A percentile compares a stretch with the other conserved stretches of the same genome.
Evolutionary conservation across 2,329 filamentous ascomycete species (phyloP).

Genomic region (Diaporthe helianthi): DNA sequence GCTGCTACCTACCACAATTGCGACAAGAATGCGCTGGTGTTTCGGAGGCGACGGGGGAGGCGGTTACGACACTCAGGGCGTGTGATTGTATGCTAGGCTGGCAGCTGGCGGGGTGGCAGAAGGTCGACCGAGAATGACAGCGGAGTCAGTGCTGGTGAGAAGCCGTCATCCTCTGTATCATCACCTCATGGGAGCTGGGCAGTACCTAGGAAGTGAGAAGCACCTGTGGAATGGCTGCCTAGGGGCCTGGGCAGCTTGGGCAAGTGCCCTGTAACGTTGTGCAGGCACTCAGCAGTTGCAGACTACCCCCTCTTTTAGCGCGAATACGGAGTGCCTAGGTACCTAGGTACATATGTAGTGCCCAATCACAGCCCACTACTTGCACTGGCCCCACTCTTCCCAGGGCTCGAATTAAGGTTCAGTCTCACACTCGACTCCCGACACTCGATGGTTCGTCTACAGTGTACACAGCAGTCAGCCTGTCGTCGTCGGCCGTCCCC

Average conservation of each 20-base stretch:
- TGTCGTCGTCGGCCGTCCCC: background rate
- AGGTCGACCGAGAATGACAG: background rate
- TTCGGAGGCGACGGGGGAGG: constrained; percentile 23
- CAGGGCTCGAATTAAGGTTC: constrained; percentile 23
- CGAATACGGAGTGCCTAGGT: constrained; percentile 1
- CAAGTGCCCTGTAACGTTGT: background rate
- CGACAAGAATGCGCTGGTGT: constrained; percentile 21
- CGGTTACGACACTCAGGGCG: constrained; percentile 8
- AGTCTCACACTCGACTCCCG: constrained; percentile 12
- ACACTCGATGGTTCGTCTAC: background rate
- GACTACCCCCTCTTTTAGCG: constrained; percentile 26
- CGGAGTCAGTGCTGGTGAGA: constrained; percentile 11
- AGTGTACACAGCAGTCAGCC: too few relatives aligned
- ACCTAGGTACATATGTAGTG: too few relatives aligned
- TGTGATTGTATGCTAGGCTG: constrained; percentile 2
- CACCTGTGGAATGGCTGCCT: constrained; percentile 7
- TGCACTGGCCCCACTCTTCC: constrained; percentile 24
- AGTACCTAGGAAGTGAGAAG: background rate
- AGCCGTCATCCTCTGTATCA: background rate
- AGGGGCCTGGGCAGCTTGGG: background rate
- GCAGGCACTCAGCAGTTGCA: constrained; percentile 9
- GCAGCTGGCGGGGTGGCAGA: background rate
- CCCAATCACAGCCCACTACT: constrained; percentile 25
- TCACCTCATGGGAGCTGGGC: background rate
- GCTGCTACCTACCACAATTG: constrained; percentile 14